These are phyloP conservation scores for Cenococcum geophilum DNA, from an alignment of 495 filamentous ascomycete genomes.

Conservation along the genomic window DNA sequence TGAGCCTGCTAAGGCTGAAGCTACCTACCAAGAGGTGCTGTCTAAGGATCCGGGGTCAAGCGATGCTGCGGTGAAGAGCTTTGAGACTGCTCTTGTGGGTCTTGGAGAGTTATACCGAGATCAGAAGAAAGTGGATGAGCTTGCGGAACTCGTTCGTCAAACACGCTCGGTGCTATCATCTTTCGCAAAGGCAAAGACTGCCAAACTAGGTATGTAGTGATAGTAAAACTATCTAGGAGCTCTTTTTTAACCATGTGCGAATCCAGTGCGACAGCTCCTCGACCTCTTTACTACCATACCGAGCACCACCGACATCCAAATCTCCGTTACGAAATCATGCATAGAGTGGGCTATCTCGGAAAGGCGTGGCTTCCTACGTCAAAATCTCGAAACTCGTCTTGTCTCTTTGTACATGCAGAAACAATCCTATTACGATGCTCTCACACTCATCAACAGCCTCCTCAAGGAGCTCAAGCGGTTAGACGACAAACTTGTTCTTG, in stretches of 20 bases:
- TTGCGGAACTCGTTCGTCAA: constrained; percentile 83
- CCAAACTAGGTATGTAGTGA: constrained; percentile 74
- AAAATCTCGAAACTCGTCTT: constrained; percentile 94
- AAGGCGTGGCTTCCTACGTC: constrained; percentile 87
- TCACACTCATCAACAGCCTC: constrained; percentile 91
- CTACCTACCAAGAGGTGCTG: constrained; percentile 80
- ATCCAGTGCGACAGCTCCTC: constrained; percentile 86
- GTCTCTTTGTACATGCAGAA: constrained; percentile 93
- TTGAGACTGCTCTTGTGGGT: constrained; percentile 74
- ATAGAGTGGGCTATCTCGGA: constrained; percentile 98
- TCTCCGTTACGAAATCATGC: constrained; percentile 89
- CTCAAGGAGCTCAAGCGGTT: constrained; percentile 93
- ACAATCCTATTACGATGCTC: constrained; percentile 90
- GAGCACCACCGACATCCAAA: constrained; percentile 86
- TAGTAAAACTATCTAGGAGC: neutral
- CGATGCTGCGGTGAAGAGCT: constrained; percentile 79
- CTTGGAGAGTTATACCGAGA: constrained; percentile 90
- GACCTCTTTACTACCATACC: constrained; percentile 92
- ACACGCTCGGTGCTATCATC: constrained; percentile 86
- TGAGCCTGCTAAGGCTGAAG: constrained; percentile 72
- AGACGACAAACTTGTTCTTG: constrained; percentile 95
- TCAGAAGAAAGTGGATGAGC: constrained; percentile 69
- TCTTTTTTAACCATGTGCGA: neutral
- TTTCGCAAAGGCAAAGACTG: constrained; percentile 98
- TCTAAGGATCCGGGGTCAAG: constrained; percentile 74